These are phyloP conservation scores for Sugiyamaella mastotermitis DNA, from an alignment of 805 yeast species.

Conservation along the genomic window DNA sequence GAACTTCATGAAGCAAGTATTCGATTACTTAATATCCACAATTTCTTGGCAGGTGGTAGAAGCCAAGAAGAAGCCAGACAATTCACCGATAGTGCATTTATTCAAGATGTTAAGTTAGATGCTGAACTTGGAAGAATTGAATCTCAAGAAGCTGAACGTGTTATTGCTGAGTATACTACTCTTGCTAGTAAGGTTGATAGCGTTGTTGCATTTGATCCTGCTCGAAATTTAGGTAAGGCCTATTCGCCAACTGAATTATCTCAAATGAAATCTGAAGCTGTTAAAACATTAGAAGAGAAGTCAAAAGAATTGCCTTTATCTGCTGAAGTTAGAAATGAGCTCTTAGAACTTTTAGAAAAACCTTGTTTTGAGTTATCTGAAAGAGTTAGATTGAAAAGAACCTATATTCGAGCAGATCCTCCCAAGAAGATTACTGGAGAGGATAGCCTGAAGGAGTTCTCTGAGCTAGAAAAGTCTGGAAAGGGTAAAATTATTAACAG, in stretches of 20 bases:
- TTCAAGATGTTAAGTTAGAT: constrained; percentile 36
- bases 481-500: constrained; percentile 46
- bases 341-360: constrained; percentile 38
- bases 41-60: constrained; percentile 55
- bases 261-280: constrained; percentile 24
- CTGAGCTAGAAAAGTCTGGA: constrained; percentile 39
- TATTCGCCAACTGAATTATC: constrained; percentile 32
- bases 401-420: constrained; percentile 49
- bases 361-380: constrained; percentile 30
- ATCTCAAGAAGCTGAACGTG: constrained; percentile 28
- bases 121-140: constrained; percentile 20
- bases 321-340: constrained; percentile 35
- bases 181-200: constrained; percentile 33
- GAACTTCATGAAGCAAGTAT: constrained; percentile 37
- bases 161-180: constrained; percentile 30
- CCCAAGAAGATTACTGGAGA: constrained; percentile 44
- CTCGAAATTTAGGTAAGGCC: constrained; percentile 36
- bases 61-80: constrained; percentile 48
- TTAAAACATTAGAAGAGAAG: constrained; percentile 12
- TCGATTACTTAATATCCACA: constrained; percentile 51
- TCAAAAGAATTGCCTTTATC: constrained; percentile 26
- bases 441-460: constrained; percentile 24
- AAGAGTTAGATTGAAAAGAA: constrained; percentile 38
- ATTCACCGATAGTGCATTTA: constrained; percentile 47
- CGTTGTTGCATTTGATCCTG: constrained; percentile 43